Evolutionary conservation across 2,329 filamentous ascomycete genomes (phyloP).

Genomic region (Rhinocladiella similis): DNA sequence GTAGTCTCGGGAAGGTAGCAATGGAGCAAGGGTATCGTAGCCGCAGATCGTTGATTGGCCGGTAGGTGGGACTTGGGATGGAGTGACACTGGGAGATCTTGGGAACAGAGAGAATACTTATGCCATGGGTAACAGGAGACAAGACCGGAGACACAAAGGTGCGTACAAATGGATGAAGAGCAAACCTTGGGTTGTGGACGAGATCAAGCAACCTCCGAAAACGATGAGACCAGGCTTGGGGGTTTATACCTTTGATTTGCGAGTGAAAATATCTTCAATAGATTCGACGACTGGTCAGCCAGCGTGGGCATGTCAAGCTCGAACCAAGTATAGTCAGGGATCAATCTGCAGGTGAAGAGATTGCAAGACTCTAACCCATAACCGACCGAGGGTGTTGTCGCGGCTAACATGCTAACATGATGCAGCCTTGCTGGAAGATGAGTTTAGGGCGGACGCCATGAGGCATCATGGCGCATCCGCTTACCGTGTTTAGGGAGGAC

Average conservation of each 20-base stretch:
- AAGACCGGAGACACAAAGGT: background rate
- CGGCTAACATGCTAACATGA: conserved; percentile 19
- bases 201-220: background rate
- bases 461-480: conserved; percentile 16
- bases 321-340: conserved; percentile 18
- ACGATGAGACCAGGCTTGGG: conserved; percentile 14
- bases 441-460: conserved; percentile 6
- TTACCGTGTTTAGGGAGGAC: conserved; percentile 17
- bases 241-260: conserved; percentile 19
- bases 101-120: background rate
- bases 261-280: conserved; percentile 3
- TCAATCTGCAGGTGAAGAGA: conserved; percentile 22
- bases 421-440: conserved; percentile 23
- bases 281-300: conserved; percentile 10
- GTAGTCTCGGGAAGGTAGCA: background rate
- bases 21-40: background rate
- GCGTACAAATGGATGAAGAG: background rate
- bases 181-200: conserved; percentile 3
- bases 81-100: background rate
- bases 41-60: background rate
- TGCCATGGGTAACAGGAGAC: background rate
- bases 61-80: background rate
- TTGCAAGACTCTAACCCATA: conserved; percentile 19
- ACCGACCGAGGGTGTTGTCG: conserved; percentile 12
- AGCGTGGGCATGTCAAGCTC: conserved; percentile 15